Evolutionary conservation across 1,284 basidiomycete genomes (phyloP).

Genomic region (Ganoderma meredithae): DNA sequence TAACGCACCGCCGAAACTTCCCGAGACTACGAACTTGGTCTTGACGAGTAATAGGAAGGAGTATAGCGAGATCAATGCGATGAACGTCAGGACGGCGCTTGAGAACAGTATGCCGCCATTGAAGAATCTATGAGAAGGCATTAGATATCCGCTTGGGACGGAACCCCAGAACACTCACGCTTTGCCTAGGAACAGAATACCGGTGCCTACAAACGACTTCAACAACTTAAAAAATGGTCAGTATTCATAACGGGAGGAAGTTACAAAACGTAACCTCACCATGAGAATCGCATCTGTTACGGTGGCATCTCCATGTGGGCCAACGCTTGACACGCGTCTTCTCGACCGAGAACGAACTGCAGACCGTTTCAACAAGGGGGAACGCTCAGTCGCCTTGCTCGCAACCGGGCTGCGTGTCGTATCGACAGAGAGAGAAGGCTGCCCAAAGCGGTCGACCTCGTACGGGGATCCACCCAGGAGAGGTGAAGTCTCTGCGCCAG

Average conservation of each 20-base stretch:
- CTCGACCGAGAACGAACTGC: conserved; percentile 50
- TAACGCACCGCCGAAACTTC: conserved; percentile 86
- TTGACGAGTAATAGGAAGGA: conserved; percentile 94
- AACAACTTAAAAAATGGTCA: conserved; percentile 62
- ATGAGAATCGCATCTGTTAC: conserved; percentile 91
- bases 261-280: conserved; percentile 54
- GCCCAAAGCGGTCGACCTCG: conserved; percentile 17
- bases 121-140: conserved; percentile 69
- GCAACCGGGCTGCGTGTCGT: conserved; percentile 8
- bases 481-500: conserved; percentile 28
- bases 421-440: conserved; percentile 15
- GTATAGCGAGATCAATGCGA: conserved; percentile 91
- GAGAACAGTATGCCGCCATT: conserved; percentile 98
- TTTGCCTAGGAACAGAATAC: conserved; percentile 95
- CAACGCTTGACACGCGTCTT: conserved; percentile 57
- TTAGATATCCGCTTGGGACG: conserved; percentile 12
- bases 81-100: conserved; percentile 75
- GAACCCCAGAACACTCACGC: conserved; percentile 58
- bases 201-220: conserved; percentile 97
- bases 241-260: not conserved
- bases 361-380: conserved; percentile 39
- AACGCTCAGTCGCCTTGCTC: conserved; percentile 40
- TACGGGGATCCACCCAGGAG: conserved; percentile 24
- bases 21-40: conserved; percentile 89
- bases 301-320: conserved; percentile 82